Base-by-base conservation (phyloP, 257 asterid species). In the Cordia subcordata region DNA sequence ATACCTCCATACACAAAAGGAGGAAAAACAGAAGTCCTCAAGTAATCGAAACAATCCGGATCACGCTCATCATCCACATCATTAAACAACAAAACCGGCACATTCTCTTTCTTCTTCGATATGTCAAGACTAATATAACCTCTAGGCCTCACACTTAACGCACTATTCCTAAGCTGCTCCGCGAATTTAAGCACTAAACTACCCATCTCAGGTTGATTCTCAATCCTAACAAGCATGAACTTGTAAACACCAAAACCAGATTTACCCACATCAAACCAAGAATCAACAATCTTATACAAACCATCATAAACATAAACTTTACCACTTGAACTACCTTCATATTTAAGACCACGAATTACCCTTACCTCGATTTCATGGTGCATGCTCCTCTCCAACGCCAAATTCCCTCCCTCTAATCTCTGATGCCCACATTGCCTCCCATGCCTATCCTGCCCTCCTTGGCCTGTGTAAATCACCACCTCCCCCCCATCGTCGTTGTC, bases 261-360 rank as follows among this genome's bases (percentile, higher is more conserved):
- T 49, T 72, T 87, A 14, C 98, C 98, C 19, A 71, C 72, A 64
- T 85, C 95, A 55, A 81, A 82, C 95, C 95, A 83, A 57, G 84
- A 77, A 35, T 82, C 85, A 2, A 70, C 64, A 58, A 90, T 74
- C 55, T 65, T 77, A 54, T 90, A 87, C 55, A 91, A 66, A 0
- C 96, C 98, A 77, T 91, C 95, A 57, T 87, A 90, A 15, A 87
- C 96, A 65, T 87, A 91, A 12, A 88, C 87, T 62, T 85, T 85
- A 38, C 86, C 87, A 61, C 79, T 81, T 32, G 74, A 77, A 75
- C 91, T 74, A 10, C 90, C 92, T 58, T 87, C 87, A 13, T 86
- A 86, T 54, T 74, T 85, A 51, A 85, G 77, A 10, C 98, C 98
- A 1, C 95, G 85, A 40, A 91, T 81, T 11, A 91, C 98, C 54